Base-by-base conservation (phyloP, 805 yeast species). In the Suhomyces vadensis region DNA sequence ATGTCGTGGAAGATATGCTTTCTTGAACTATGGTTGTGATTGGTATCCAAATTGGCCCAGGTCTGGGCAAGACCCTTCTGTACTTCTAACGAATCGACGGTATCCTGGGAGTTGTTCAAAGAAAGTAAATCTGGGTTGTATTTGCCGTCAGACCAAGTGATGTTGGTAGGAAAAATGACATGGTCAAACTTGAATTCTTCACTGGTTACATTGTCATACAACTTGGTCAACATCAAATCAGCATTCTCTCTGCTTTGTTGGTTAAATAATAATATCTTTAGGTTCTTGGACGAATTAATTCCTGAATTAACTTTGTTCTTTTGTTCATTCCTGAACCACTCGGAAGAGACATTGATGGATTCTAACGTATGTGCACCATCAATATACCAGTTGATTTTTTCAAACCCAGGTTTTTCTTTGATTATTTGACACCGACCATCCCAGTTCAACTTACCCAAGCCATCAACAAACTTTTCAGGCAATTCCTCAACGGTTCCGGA, bases 281-380 rank as follows among this genome's bases (percentile, higher is more conserved):
- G 54, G 27, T 64, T 68, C 13, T 69, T 70, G n/a, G 57, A 61
- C 2, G 63, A 47, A 1, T 44, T 43, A 4, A 37, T 17, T 5
- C 14, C 19, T 33, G 6, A 9, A 6, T 13, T 10, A 7, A 39
- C 22, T 4, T 46, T 43, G 7, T 35, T 43, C 23, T 35, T 29
- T 22, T 39, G 41, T 10, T 52, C 63, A 11, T 44, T 42, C 35
- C 64, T 65, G 55, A 85, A 88, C 99, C 99, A 94, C 7, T 65
- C 67, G 0, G 92, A 75, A 0, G 97, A 87, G n/a, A 83, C 95
- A 23, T 73, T 73, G 19, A 95, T 78, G 47, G 96, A 87, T 57
- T 94, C 99, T 37, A 77, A 68, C 0, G 99, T 94, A 56, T 94
- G 99, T 0, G 99, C 98, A 14, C 99, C 99, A 66, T 94, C 99